Conservation (phyloP, 1,284 basidiomycete genomes). For the Ustilago sp. region DNA sequence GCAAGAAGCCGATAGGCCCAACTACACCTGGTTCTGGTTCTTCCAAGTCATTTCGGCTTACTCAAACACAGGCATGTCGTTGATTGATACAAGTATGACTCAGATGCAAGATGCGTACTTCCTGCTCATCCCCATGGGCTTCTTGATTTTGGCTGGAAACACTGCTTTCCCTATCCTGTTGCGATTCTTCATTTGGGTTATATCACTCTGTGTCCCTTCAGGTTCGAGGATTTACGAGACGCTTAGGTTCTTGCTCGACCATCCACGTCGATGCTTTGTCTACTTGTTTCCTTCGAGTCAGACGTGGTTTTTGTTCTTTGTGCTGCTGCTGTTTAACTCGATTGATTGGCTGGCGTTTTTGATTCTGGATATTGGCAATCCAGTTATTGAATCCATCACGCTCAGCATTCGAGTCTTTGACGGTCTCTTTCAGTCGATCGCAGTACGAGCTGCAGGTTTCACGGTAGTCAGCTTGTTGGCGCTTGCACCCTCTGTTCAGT, state of each 20-base stretch:
- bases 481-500: constrained; percentile 86
- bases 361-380: constrained; percentile 86
- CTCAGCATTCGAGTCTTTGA: constrained; percentile 72
- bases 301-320: constrained; percentile 86
- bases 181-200: constrained; percentile 74
- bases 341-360: constrained; percentile 91
- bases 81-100: constrained; percentile 89
- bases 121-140: constrained; percentile 75
- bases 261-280: constrained; percentile 92
- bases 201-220: constrained; percentile 76
- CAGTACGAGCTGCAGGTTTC: constrained; percentile 90
- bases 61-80: constrained; percentile 87
- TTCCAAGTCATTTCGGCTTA: constrained; percentile 90
- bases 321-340: constrained; percentile 77
- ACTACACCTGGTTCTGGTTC: constrained; percentile 78
- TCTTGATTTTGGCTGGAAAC: constrained; percentile 89
- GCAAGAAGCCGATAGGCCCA: constrained; percentile 69
- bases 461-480: constrained; percentile 78
- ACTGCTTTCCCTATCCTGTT: constrained; percentile 75
- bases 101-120: constrained; percentile 87
- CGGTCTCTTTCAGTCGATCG: constrained; percentile 71
- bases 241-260: constrained; percentile 90
- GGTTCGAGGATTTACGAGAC: constrained; percentile 80
- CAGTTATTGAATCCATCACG: constrained; percentile 79
- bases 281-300: constrained; percentile 91